Base-by-base conservation (phyloP, 179 eudicot genomes). In the Drosera spatulata region DNA sequence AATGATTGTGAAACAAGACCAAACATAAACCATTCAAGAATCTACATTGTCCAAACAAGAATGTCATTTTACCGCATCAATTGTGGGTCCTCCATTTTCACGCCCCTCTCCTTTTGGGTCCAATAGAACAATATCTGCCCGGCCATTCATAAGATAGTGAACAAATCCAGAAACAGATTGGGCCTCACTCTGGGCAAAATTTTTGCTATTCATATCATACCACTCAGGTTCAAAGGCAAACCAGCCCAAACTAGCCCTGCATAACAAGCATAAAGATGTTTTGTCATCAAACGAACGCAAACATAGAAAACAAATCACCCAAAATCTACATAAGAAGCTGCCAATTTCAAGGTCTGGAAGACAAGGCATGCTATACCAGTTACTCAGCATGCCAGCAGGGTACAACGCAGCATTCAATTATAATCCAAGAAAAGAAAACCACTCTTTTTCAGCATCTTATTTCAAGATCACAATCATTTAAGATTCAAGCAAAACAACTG, bases 211-310 rank as follows among this genome's bases (percentile, higher is more conserved):
- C 43, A 81, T 66, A 58, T 94, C 99, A 67, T 73, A 87, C 97
- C 96, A 94, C 66, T 90, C 97, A 63, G 99, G 95, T 70, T 83
- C 86, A 68, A 73, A 79, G 61, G 96, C 81, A 80, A 94, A 94
- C 97, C 97, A 94, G 56, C 97, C 99, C 70, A 94, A 80, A 62
- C 87, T 72, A 62, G 95, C 76, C 77, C 99, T 94, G 91, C 63
- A 77, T 51, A 61, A 61, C 11, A 41, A 58, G 15, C 49, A 41
- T 58, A 58, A 47, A 44, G 50, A 43, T 14, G 61, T 14, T 58
- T 41, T 42, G 10, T 10, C 39, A 9, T 55, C 43, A 55, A 37
- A 2, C 7, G 5, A 37, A 51, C 3, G 55, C 55, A 3, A 51
- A 51, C 13, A 51, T 22, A 22, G 0, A 22, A 22, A 22, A 22